These are phyloP conservation scores for Linum lewisii DNA, from an alignment of 345 rosid genomes.

Conservation along the genomic window DNA sequence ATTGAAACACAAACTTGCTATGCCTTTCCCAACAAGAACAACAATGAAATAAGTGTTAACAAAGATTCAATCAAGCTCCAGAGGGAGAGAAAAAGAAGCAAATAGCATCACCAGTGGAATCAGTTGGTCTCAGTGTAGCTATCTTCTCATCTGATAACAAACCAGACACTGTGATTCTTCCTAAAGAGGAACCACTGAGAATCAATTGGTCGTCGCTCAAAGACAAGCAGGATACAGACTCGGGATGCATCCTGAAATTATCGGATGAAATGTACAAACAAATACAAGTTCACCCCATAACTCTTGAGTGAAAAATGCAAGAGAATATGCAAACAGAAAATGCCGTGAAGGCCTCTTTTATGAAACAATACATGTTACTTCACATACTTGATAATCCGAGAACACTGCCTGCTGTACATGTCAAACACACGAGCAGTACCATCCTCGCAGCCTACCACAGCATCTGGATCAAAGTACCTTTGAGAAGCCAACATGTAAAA, in stretches of 20 bases:
- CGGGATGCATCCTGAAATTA: conserved; percentile 58
- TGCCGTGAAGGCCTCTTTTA: no score
- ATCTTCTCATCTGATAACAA: conserved; percentile 50
- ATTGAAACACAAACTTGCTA: conserved; percentile 57
- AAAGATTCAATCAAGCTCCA: not conserved
- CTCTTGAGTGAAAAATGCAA: no score
- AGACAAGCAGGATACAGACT: conserved; percentile 63
- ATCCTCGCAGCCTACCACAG: conserved; percentile 91
- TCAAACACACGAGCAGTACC: conserved; percentile 84
- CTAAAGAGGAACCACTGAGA: conserved; percentile 63
- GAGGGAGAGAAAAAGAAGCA: not conserved
- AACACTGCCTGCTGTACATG: conserved; percentile 79
- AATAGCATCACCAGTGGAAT: conserved; percentile 43
- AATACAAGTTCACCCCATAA: not conserved
- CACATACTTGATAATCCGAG: conserved; percentile 60
- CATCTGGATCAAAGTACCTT: conserved; percentile 88
- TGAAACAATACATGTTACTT: not conserved
- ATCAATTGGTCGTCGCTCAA: conserved; percentile 58
- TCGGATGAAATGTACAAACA: not conserved
- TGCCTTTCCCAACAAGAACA: conserved; percentile 37
- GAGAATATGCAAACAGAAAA: no score
- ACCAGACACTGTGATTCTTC: conserved; percentile 59
- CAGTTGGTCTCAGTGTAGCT: conserved; percentile 52
- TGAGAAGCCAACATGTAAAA: not conserved
- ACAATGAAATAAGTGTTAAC: not conserved